phyloP scores from a whole-genome alignment of 2,329 filamentous ascomycete genomes.

The Dactylonectria macrodidyma region DNA sequence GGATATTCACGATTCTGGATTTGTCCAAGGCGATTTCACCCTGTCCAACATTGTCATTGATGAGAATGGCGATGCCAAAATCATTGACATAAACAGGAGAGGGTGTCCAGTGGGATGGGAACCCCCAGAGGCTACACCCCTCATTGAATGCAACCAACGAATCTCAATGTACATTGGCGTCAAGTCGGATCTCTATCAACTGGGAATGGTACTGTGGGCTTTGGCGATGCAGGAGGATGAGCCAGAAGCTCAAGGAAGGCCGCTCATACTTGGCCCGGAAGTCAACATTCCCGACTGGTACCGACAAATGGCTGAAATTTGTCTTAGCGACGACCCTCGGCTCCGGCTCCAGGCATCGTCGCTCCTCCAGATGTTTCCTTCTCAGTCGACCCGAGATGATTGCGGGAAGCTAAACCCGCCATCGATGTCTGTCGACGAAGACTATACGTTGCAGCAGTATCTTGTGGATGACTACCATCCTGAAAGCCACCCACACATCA shows the following conservation, averaged over 20 bases:
- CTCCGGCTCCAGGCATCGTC: constrained; percentile 80
- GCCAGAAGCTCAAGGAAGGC: constrained; percentile 83
- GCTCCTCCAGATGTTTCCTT: constrained; percentile 79
- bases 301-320: constrained; percentile 80
- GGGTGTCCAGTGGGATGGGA: constrained; percentile 99
- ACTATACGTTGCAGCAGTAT: constrained; percentile 57
- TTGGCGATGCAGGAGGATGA: constrained; percentile 91
- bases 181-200: constrained; percentile 95
- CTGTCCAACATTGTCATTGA: constrained; percentile 98
- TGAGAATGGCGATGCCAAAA: constrained; percentile 86
- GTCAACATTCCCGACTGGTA: constrained; percentile 84
- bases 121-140: constrained; percentile 87
- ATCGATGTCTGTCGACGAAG: constrained; percentile 59
- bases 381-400: constrained; percentile 27
- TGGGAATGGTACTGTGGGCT: constrained; percentile 98
- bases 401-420: constrained; percentile 45
- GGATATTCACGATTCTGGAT: constrained; percentile 95
- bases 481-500: constrained; percentile 55
- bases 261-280: constrained; percentile 73
- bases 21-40: constrained; percentile 98
- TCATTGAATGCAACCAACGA: constrained; percentile 90
- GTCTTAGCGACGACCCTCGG: constrained; percentile 82
- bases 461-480: constrained; percentile 53
- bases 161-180: constrained; percentile 98
- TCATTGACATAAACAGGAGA: constrained; percentile 97